phyloP scores from a whole-genome alignment of 495 filamentous ascomycete genomes.

The Penicillium turbatum region DNA sequence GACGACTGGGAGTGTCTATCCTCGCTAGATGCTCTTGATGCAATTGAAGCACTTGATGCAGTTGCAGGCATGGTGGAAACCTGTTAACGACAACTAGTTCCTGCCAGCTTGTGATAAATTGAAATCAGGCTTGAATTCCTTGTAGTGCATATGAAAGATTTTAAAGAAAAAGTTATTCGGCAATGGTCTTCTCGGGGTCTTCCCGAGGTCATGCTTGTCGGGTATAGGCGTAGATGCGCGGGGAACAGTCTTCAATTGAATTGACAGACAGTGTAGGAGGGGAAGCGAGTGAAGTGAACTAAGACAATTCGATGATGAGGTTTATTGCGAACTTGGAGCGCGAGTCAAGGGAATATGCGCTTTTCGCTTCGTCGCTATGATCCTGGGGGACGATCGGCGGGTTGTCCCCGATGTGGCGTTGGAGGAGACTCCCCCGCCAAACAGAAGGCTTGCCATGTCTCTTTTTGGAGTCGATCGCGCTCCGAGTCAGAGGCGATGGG shows the following conservation, averaged over 20 bases:
- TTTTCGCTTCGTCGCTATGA: not conserved
- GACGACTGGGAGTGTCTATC: constrained; percentile 4
- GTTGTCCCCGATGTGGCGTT: not conserved
- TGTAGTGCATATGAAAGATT: not conserved
- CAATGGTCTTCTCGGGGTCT: constrained; percentile 5
- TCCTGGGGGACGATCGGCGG: not conserved
- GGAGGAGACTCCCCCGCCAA: not conserved
- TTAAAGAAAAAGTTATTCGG: not conserved
- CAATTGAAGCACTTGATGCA: constrained; percentile 2
- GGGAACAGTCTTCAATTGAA: constrained; percentile 11
- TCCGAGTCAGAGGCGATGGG: constrained; percentile 1
- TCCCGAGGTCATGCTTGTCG: constrained; percentile 9
- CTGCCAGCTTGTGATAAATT: not conserved
- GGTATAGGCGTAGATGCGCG: not conserved
- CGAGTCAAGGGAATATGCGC: constrained; percentile 15
- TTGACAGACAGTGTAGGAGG: too few relatives aligned
- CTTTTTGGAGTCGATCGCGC: not conserved
- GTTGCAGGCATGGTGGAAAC: constrained; percentile 14
- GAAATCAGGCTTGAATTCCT: not conserved
- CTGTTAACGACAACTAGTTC: not conserved
- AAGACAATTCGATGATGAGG: not conserved
- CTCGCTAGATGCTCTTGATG: constrained; percentile 19
- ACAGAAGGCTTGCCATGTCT: not conserved
- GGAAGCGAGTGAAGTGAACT: not conserved
- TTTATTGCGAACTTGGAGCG: constrained; percentile 3